These are phyloP conservation scores for Roridomyces roridus DNA, from an alignment of 768 basidiomycete genomes.

Conservation along the genomic window DNA sequence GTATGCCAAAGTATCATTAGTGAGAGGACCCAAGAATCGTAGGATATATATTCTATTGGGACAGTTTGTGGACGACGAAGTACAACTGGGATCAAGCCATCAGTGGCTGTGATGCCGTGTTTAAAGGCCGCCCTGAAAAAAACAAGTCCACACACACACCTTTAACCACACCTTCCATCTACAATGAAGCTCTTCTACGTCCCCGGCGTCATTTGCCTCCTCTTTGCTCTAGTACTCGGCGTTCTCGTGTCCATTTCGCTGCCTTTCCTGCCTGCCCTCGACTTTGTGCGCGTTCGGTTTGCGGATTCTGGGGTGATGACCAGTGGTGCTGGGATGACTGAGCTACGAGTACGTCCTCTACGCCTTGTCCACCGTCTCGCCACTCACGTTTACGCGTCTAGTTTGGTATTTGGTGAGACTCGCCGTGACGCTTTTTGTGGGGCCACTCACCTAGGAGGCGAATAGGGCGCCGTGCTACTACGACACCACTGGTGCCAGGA, in stretches of 20 bases:
- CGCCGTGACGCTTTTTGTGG: conserved; percentile 14
- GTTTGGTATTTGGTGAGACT: conserved; percentile 74
- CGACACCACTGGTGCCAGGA: conserved; percentile 44
- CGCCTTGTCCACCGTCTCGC: neutral
- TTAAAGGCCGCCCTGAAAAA: no score
- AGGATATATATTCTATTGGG: no score
- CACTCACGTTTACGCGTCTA: conserved; percentile 31
- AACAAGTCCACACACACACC: no score
- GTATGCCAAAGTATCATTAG: no score
- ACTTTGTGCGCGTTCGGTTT: conserved; percentile 67
- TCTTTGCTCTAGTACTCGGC: conserved; percentile 67
- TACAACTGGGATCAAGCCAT: no score
- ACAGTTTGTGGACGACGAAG: no score
- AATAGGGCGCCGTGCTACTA: conserved; percentile 70
- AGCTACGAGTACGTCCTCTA: conserved; percentile 58
- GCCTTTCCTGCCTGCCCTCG: conserved; percentile 70
- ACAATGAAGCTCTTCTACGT: conserved; percentile 72
- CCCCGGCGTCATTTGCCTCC: conserved; percentile 62
- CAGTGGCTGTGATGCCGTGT: no score
- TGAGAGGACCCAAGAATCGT: no score
- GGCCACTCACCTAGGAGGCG: neutral
- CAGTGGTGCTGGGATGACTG: conserved; percentile 38
- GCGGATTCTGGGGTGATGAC: conserved; percentile 32
- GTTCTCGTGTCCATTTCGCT: conserved; percentile 75
- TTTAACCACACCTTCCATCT: no score